Percentiles rank a stretch among this genome's conserved stretches.
These are phyloP conservation scores for Eucalyptus fibrosa DNA, from an alignment of 345 rosid species.

Conservation along the genomic window DNA sequence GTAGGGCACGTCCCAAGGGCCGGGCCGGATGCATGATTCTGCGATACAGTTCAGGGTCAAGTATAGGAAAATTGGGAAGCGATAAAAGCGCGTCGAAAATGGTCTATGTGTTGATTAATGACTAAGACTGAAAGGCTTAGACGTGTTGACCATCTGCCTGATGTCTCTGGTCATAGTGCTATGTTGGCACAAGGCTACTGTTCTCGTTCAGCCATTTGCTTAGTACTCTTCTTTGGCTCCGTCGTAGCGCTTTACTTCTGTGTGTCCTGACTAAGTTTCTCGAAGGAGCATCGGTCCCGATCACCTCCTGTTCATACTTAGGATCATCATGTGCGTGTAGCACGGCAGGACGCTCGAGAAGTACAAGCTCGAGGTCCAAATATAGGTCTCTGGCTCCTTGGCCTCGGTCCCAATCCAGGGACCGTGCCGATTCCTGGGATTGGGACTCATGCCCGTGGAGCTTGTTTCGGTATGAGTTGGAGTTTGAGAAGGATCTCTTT, in stretches of 20 bases:
- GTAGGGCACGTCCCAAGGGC: not conserved
- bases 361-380: conserved; percentile 78
- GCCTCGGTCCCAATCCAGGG: conserved; percentile 70
- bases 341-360: conserved; percentile 72
- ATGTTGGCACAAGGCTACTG: conserved; percentile 64
- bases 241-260: conserved; percentile 83
- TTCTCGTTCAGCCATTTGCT: conserved; percentile 35
- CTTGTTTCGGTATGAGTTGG: conserved; percentile 78
- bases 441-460: conserved; percentile 71
- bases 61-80: not conserved
- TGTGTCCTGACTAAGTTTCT: conserved; percentile 77
- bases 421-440: conserved; percentile 66
- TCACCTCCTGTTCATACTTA: conserved; percentile 64
- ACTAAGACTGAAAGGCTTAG: not conserved
- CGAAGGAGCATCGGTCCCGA: conserved; percentile 91
- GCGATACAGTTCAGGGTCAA: not conserved
- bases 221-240: conserved; percentile 60
- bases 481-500: conserved; percentile 72
- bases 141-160: conserved; percentile 49
- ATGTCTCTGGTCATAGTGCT: conserved; percentile 82
- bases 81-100: not conserved
- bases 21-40: not conserved
- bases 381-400: conserved; percentile 79
- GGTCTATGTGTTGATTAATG: not conserved
- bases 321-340: conserved; percentile 68